Conservation (phyloP, 1,139 yeast genomes). For the Sugiyamaella neomexicana region DNA sequence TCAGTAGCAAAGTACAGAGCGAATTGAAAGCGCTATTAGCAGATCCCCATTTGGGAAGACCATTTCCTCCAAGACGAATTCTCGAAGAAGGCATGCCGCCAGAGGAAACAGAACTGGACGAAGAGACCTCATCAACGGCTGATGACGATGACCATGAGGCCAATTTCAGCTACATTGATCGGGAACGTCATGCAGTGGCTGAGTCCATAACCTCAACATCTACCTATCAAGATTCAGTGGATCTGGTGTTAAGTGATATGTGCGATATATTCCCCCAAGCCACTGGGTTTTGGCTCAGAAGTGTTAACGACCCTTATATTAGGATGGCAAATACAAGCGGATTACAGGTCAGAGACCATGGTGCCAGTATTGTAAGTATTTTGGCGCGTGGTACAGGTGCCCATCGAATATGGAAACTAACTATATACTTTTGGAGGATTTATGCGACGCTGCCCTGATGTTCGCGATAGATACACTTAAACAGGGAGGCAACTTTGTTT, state of each 20-base stretch:
- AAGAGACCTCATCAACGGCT: not conserved
- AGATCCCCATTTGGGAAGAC: conserved; percentile 36
- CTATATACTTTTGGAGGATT: conserved; percentile 47
- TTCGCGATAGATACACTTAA: conserved; percentile 68
- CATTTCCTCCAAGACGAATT: conserved; percentile 20
- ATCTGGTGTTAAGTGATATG: conserved; percentile 85
- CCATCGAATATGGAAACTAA: not conserved
- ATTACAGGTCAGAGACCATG: conserved; percentile 59
- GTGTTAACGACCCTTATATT: conserved; percentile 71
- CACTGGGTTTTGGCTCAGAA: conserved; percentile 65
- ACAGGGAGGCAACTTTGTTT: conserved; percentile 69
- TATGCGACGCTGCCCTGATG: conserved; percentile 88
- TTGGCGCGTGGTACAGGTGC: no score
- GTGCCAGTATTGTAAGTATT: conserved; percentile 49
- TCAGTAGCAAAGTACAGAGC: conserved; percentile 64
- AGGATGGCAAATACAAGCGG: conserved; percentile 81
- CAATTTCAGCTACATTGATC: conserved; percentile 36
- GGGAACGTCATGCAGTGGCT: conserved; percentile 22
- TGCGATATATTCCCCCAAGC: conserved; percentile 70
- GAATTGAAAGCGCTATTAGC: conserved; percentile 56
- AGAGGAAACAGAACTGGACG: conserved; percentile 2
- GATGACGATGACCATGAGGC: conserved; percentile 20
- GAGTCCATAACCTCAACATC: not conserved
- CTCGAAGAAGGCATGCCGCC: not conserved
- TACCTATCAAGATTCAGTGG: conserved; percentile 45